Base-by-base conservation (phyloP, 2,329 filamentous ascomycete species). In the Curvularia sp. region DNA sequence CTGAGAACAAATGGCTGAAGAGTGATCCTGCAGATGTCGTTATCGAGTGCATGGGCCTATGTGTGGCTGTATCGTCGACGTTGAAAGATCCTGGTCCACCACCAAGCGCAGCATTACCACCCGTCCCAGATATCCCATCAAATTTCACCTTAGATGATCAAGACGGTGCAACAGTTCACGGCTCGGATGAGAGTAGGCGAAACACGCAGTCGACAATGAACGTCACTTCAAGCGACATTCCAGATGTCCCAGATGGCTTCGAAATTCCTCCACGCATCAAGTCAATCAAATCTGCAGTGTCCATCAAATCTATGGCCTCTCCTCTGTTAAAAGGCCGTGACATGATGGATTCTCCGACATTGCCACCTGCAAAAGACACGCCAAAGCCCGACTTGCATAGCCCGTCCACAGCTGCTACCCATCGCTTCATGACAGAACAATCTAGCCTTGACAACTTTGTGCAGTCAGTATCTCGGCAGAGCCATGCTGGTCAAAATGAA, bases 11-110 rank as follows among this genome's bases (percentile, higher is more conserved):
- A 51, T 95, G 89, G 89, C 85, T 92, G 68, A 92, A 90, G 66
- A 90, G 88, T 66, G 90, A 93, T 64, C 87, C 91, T 7, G 86
- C 90, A 0, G 91, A 94, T 73, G 88, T 95, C 1, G 89, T 93
- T 1, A 89, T 90, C 2, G 88, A 92, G 64, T 95, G 92, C 65
- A 89, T 92, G 81, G 86, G 85, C 52, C 82, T 93, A n/a, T 89
- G 85, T 57, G 76, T 81, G 39, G 79, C 78, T 38, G 70, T 77
- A 1, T 75, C 77, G n/a, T 69, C 76, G 10, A 67, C 76, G 0
- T 67, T 81, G n/a, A 65, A 76, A 24, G 80, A 79, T 60, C 81
- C 81, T 38, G 80, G 80, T 4, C 82, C 82, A 44, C 80, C 81
- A 15, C 81, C 82, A 4, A 77, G 73, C 1, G 60, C 76, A 15